These are phyloP conservation scores for Hibiscus syriacus DNA, from an alignment of 345 rosid species.

Conservation along the genomic window DNA sequence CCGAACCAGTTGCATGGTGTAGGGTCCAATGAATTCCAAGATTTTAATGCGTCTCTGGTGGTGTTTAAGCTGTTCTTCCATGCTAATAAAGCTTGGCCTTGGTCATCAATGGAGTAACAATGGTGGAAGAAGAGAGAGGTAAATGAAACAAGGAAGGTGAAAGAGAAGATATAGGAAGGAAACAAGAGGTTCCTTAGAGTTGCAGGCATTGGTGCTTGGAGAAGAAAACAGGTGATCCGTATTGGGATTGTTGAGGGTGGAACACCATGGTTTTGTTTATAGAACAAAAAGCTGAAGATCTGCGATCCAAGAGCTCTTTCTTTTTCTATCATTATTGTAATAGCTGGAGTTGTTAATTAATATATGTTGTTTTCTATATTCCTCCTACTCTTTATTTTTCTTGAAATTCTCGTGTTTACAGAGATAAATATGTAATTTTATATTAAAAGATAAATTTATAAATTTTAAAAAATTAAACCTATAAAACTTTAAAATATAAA, in stretches of 20 bases:
- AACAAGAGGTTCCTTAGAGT: conserved; percentile 35
- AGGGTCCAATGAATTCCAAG: conserved; percentile 52
- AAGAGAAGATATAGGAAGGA: conserved; percentile 29
- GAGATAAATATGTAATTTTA: too few relatives aligned
- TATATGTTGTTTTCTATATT: conserved; percentile 16
- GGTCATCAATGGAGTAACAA: conserved; percentile 58
- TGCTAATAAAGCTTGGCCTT: conserved; percentile 63
- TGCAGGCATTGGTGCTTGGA: conserved; percentile 57
- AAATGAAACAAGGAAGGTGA: conserved; percentile 34
- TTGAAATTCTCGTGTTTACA: too few relatives aligned
- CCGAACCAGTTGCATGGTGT: conserved; percentile 80
- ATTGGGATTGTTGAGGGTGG: conserved; percentile 63
- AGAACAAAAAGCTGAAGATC: conserved; percentile 58
- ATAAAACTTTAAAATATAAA: too few relatives aligned
- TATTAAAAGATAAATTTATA: too few relatives aligned
- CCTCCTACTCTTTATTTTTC: background rate
- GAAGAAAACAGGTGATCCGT: conserved; percentile 31
- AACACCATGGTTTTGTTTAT: conserved; percentile 82
- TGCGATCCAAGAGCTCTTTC: conserved; percentile 51
- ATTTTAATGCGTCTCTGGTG: conserved; percentile 34
- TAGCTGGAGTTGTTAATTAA: conserved; percentile 17
- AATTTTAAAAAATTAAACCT: too few relatives aligned
- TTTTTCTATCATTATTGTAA: conserved; percentile 16
- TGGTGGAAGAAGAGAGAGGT: conserved; percentile 33
- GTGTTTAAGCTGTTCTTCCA: conserved; percentile 67